Percentiles rank a stretch among this genome's conserved stretches.
phyloP scores from a whole-genome alignment of 148 eudicot genomes.

The Rhododendron ferrugineum region DNA sequence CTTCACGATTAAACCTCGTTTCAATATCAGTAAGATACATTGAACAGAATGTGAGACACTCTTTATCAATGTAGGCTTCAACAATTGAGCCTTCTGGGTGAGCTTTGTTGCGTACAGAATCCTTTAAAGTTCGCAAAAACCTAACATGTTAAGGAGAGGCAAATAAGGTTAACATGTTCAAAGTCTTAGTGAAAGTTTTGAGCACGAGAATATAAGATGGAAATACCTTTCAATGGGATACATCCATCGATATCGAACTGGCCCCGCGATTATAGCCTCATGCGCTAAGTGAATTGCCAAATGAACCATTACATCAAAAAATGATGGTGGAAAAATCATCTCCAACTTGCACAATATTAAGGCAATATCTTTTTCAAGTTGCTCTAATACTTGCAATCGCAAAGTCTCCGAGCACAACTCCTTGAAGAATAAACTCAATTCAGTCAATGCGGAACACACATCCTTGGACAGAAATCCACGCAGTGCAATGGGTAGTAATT shows the following conservation, averaged over 20 bases:
- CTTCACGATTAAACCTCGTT: not conserved
- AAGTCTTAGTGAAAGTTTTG: not conserved
- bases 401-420: not conserved
- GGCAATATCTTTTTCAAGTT: not conserved
- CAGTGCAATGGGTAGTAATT: not conserved
- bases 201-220: not conserved
- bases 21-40: not conserved
- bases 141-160: not conserved
- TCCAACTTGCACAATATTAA: not conserved
- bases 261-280: conserved; percentile 8
- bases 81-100: not conserved
- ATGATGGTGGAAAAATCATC: conserved; percentile 3
- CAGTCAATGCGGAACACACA: not conserved
- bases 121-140: not conserved
- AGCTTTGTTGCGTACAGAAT: conserved; percentile 3
- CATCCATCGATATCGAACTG: conserved; percentile 1
- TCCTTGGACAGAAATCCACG: not conserved
- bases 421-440: not conserved
- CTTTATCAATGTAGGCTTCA: conserved; percentile 10
- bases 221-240: conserved; percentile 6
- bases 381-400: not conserved
- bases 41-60: conserved; percentile 10
- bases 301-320: conserved; percentile 11
- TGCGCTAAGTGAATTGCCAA: not conserved
- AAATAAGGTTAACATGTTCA: not conserved